phyloP scores from a whole-genome alignment of 2,329 filamentous ascomycete genomes.

The Trichoderma sp. region DNA sequence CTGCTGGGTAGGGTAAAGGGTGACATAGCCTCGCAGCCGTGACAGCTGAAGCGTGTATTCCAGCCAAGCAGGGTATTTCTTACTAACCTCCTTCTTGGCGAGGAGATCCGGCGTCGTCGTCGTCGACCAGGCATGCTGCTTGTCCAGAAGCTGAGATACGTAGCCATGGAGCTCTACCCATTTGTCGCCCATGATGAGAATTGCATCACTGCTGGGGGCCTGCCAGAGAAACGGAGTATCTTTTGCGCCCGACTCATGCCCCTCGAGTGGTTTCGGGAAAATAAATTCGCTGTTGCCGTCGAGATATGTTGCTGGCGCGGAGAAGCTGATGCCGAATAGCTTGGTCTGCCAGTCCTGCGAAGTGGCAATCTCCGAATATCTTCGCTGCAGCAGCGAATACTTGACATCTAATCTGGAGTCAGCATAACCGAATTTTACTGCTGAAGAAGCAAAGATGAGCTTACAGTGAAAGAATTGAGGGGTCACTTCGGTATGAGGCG shows the following conservation, averaged over 20 bases:
- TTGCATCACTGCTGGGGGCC: slow-evolving; percentile 78
- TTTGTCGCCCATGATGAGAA: slow-evolving; percentile 79
- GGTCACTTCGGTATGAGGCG: slow-evolving; percentile 77
- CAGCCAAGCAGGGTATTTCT: slow-evolving; percentile 72
- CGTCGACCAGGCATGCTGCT: slow-evolving; percentile 41
- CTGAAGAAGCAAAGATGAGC: slow-evolving; percentile 30
- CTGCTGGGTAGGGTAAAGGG: slow-evolving; percentile 72
- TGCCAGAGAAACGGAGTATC: slow-evolving; percentile 77
- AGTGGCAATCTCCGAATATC: slow-evolving; percentile 61
- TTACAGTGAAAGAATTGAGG: slow-evolving; percentile 79
- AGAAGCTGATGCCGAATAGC: slow-evolving; percentile 78
- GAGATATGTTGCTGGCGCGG: slow-evolving; percentile 66
- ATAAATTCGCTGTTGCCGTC: slow-evolving; percentile 61
- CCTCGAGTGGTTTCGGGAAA: slow-evolving; percentile 42
- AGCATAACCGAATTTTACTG: neutral
- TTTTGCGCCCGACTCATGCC: slow-evolving; percentile 34
- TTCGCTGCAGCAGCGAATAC: slow-evolving; percentile 75
- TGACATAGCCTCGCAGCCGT: slow-evolving; percentile 73
- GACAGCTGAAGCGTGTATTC: slow-evolving; percentile 78
- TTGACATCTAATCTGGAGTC: slow-evolving; percentile 60
- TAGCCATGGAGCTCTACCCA: slow-evolving; percentile 88
- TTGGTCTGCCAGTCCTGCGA: slow-evolving; percentile 52
- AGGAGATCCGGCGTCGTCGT: slow-evolving; percentile 46
- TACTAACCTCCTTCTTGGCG: slow-evolving; percentile 63
- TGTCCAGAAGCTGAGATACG: slow-evolving; percentile 63